These are phyloP conservation scores for Colletotrichum sp. DNA, from an alignment of 2,329 filamentous ascomycete species.

Conservation along the genomic window DNA sequence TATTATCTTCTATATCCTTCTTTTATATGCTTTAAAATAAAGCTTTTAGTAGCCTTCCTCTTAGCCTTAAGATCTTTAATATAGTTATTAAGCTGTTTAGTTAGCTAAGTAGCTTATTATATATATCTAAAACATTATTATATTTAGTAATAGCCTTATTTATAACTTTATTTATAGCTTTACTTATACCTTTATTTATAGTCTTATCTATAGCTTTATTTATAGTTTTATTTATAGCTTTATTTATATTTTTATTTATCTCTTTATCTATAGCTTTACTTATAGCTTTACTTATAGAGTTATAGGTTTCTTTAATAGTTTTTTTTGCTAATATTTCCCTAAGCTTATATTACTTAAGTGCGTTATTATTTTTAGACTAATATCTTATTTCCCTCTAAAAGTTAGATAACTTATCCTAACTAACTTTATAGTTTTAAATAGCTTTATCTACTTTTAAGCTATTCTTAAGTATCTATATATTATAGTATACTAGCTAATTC, in stretches of 20 bases:
- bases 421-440: not conserved
- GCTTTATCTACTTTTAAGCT: not conserved
- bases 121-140: not conserved
- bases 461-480: not conserved
- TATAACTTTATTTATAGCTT: not conserved
- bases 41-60: not conserved
- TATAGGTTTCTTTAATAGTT: not conserved
- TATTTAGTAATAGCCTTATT: not conserved
- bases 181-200: not conserved
- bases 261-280: not conserved
- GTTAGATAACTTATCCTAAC: no score
- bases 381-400: no score
- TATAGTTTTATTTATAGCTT: no score
- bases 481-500: not conserved
- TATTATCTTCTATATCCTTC: not conserved
- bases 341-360: not conserved
- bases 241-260: no score
- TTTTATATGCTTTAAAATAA: not conserved
- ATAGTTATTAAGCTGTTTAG: not conserved
- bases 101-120: not conserved
- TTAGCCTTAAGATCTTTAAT: not conserved
- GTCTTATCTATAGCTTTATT: no score
- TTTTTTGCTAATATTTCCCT: not conserved
- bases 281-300: not conserved
- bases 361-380: fast-evolving